A percentile compares a stretch with the other conserved stretches of the same genome.
Conservation (phyloP, 73 alveolate species). For the Durusdinium trenchii region DNA sequence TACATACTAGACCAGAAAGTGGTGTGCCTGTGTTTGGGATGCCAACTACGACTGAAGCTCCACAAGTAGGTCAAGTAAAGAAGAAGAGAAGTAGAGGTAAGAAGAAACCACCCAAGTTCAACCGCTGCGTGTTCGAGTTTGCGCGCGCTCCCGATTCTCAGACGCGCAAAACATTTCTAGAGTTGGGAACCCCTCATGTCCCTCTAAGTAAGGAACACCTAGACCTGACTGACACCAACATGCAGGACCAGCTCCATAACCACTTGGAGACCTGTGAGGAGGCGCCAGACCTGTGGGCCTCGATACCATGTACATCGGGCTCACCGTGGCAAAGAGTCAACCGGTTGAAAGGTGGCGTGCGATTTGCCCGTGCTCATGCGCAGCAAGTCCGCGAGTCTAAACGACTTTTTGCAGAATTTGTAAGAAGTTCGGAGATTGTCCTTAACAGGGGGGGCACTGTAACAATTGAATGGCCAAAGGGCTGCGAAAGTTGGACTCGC, state of each 20-base stretch:
- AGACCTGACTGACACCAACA: neutral
- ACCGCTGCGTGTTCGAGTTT: neutral
- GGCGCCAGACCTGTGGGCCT: neutral
- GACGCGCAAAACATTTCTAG: neutral
- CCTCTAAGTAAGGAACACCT: neutral
- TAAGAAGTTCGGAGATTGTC: neutral
- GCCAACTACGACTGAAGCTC: neutral
- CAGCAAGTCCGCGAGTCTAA: neutral
- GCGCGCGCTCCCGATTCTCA: neutral
- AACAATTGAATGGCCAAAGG: constrained; percentile 1
- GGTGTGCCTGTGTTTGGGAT: no score
- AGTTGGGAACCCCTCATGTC: neutral
- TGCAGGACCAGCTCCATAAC: neutral
- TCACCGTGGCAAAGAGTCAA: neutral
- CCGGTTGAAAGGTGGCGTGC: neutral
- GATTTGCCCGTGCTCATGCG: neutral
- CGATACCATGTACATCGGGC: neutral
- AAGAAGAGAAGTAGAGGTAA: neutral
- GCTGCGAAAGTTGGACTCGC: neutral
- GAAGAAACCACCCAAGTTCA: neutral
- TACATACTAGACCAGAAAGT: no score
- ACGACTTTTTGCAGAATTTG: neutral
- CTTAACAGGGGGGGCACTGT: neutral
- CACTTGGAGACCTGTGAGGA: no score
- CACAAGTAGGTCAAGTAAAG: neutral